A percentile compares a stretch with the other conserved stretches of the same genome.
Conservation (phyloP, 805 yeast genomes). For the Maudiozyma serrabonitensis region DNA sequence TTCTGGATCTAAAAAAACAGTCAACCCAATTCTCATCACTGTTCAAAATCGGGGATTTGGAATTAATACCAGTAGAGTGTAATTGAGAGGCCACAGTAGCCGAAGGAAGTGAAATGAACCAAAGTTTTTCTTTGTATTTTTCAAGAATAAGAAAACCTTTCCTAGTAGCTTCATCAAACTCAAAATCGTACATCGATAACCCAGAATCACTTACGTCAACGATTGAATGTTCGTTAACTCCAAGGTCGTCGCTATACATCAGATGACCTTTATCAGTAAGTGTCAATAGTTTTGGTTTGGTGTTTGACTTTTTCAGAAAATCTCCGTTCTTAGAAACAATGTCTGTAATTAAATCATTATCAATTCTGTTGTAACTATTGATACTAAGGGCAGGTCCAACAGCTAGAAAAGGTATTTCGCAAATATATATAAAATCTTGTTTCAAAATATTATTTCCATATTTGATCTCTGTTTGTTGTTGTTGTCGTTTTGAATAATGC, state of each 20-base stretch:
- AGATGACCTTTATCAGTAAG: slow-evolving; percentile 15
- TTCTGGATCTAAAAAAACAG: slow-evolving; percentile 56
- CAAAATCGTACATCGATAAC: slow-evolving; percentile 73
- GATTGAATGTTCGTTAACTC: slow-evolving; percentile 6
- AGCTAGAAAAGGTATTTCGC: slow-evolving; percentile 19
- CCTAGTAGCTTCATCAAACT: slow-evolving; percentile 49
- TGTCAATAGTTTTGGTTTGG: slow-evolving; percentile 11
- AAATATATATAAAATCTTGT: slow-evolving; percentile 20
- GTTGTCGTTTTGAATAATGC: too few species aligned
- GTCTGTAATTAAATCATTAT: slow-evolving; percentile 18
- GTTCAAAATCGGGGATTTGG: slow-evolving; percentile 36
- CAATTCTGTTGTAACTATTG: slow-evolving; percentile 16
- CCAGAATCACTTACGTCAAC: slow-evolving; percentile 33
- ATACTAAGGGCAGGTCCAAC: slow-evolving; percentile 22
- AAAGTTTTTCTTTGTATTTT: slow-evolving; percentile 43
- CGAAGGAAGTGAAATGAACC: slow-evolving; percentile 44
- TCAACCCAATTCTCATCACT: slow-evolving; percentile 55
- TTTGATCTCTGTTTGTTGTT: too few species aligned
- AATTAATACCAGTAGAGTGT: slow-evolving; percentile 11
- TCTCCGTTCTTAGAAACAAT: slow-evolving; percentile 13
- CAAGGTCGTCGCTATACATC: slow-evolving; percentile 7
- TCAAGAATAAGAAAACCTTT: slow-evolving; percentile 61
- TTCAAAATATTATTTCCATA: slow-evolving; percentile 10
- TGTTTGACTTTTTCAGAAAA: slow-evolving; percentile 5
- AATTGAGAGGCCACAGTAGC: not conserved